Evolutionary conservation across 2,329 filamentous ascomycete genomes (phyloP), one percentile per base, ranked within the genome.

Genomic region (Pestalotiopsis sp.): DNA sequence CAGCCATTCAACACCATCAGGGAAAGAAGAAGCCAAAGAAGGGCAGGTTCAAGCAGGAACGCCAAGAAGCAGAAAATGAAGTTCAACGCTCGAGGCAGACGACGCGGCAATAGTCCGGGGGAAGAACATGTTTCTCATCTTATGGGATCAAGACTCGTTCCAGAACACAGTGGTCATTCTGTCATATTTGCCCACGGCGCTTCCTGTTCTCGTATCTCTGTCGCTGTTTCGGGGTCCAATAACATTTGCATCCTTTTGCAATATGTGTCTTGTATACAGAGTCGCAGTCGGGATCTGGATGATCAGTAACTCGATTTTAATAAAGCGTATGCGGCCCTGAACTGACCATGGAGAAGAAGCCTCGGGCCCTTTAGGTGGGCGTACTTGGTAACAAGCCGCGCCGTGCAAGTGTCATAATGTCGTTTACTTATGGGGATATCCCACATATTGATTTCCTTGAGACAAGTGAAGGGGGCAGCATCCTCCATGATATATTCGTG

Each of bases 141-240:
- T 7, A 36, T 36, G 31, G 31, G 31, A 36, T 36, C 31, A 36
- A 36, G 31, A 36, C 31, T 36, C 7, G 31, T 36, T 36, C 31
- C 31, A n/a, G 49, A 23, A 56, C 17, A n/a, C 49, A 56, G 49
- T 17, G 49, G 49, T 23, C 17, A 56, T 56, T 17, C 17, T 17
- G 4, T 25, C 38, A 63, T 63, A 63, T 36, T 41, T 63, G 60
- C 31, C 60, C 60, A 20, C 60, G 60, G 12, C 60, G 60, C 31
- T 45, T 63, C 31, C 60, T 63, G 20, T 63, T 63, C 60, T 63
- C 14, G n/a, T 63, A 45, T n/a, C 60, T 41, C 20, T 31, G 25
- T 4, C 20, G 60, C 31, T 63, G 27, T 45, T 63, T 31, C n/a
- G 60, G 38, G 6, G 60, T 63, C 60, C 36, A 63, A 36, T 63